Evolutionary conservation across 345 rosid species (phyloP).

Genomic region (Eucalyptus sideroxylon): DNA sequence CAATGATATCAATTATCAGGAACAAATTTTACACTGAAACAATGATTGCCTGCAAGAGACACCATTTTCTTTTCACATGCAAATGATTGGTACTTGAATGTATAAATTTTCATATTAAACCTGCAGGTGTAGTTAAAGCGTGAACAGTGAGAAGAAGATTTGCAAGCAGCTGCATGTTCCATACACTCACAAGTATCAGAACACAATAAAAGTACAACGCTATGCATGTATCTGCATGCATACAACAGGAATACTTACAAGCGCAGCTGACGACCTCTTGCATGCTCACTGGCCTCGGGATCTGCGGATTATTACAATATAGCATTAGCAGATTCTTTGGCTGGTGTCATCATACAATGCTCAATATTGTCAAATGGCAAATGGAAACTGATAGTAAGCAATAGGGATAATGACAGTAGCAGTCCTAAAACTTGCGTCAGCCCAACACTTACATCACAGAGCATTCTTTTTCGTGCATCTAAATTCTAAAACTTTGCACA

Average conservation of each 20-base stretch:
- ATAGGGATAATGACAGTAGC: neutral
- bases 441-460: neutral
- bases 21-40: neutral
- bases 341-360: neutral
- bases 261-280: slow-evolving; percentile 75
- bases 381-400: neutral
- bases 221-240: neutral
- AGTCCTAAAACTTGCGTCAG: neutral
- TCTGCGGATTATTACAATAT: slow-evolving; percentile 35
- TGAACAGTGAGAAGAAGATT: neutral
- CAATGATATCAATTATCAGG: neutral
- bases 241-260: slow-evolving; percentile 43
- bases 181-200: neutral
- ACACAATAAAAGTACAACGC: neutral
- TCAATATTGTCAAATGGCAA: neutral
- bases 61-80: neutral
- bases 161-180: neutral
- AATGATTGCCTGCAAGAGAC: neutral
- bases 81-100: neutral
- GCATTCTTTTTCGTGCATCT: neutral
- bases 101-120: neutral
- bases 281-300: slow-evolving; percentile 59
- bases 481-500: neutral
- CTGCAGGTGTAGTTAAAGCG: neutral
- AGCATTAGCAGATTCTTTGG: neutral